phyloP scores from a whole-genome alignment of 495 filamentous ascomycete genomes.

The Aspergillus haitiensis region DNA sequence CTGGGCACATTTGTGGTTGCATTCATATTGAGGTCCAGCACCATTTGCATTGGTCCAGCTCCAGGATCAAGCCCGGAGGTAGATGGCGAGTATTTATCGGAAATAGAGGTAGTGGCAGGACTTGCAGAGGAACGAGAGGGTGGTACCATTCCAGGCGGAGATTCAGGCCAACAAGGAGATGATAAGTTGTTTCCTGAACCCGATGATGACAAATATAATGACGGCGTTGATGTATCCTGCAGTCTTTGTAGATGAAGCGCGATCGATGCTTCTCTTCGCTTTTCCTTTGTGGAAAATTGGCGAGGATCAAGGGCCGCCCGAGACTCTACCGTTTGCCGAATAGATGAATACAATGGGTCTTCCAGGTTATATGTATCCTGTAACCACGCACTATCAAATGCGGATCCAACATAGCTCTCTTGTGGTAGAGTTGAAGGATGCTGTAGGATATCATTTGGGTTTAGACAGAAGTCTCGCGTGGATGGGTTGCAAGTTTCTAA shows the following conservation, averaged over 20 bases:
- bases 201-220: slow-evolving; percentile 31
- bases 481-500: slow-evolving; percentile 26
- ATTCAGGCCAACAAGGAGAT: slow-evolving; percentile 41
- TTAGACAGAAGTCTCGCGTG: slow-evolving; percentile 25
- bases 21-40: slow-evolving; percentile 53
- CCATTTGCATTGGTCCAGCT: slow-evolving; percentile 37
- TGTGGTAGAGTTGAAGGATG: slow-evolving; percentile 10
- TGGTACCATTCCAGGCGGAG: slow-evolving; percentile 32
- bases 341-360: slow-evolving; percentile 28
- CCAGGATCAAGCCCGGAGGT: slow-evolving; percentile 19
- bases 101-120: slow-evolving; percentile 20
- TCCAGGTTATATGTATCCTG: slow-evolving; percentile 21
- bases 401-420: slow-evolving; percentile 11
- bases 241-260: slow-evolving; percentile 44
- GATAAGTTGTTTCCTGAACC: slow-evolving; percentile 41
- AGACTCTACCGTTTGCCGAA: slow-evolving; percentile 44
- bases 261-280: slow-evolving; percentile 47
- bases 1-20: slow-evolving; percentile 43
- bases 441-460: slow-evolving; percentile 29
- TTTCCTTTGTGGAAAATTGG: slow-evolving; percentile 42
- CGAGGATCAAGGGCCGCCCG: slow-evolving; percentile 40
- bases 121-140: slow-evolving; percentile 24
- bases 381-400: slow-evolving; percentile 18
- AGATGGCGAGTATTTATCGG: slow-evolving; percentile 25
- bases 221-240: slow-evolving; percentile 33